phyloP scores from a whole-genome alignment of 495 filamentous ascomycete genomes.

The Annulohypoxylon moriforme region DNA sequence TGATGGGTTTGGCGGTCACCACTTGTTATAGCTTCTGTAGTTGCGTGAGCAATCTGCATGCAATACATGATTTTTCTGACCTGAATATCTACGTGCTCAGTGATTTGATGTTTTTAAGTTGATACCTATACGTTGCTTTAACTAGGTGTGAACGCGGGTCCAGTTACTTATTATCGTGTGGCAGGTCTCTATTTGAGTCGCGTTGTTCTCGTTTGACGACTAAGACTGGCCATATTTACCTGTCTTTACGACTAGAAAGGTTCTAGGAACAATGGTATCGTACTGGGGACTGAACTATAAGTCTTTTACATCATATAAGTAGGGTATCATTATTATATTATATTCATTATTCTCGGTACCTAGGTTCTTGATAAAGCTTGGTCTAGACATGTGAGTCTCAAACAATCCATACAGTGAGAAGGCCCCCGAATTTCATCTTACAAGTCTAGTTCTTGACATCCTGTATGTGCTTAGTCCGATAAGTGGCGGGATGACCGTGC shows the following conservation, averaged over 20 bases:
- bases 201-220: not conserved
- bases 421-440: constrained; percentile 1
- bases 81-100: not conserved
- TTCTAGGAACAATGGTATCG: not conserved
- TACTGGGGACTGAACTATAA: not conserved
- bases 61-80: not conserved
- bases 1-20: not conserved
- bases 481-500: constrained; percentile 64
- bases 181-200: not conserved
- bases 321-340: constrained; percentile 20
- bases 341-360: not conserved
- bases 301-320: not conserved
- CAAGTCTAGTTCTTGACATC: constrained; percentile 8
- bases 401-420: not conserved
- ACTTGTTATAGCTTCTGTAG: not conserved
- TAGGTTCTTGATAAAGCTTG: not conserved
- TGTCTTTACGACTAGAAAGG: not conserved
- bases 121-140: too few species aligned
- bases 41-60: not conserved
- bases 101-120: not conserved
- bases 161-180: not conserved
- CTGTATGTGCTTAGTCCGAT: constrained; percentile 40
- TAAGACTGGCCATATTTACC: not conserved
- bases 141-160: not conserved
- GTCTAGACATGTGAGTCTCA: too few species aligned